Evolutionary conservation across 2,329 filamentous ascomycete species (phyloP).

Genomic region (Rosellinia necatrix): DNA sequence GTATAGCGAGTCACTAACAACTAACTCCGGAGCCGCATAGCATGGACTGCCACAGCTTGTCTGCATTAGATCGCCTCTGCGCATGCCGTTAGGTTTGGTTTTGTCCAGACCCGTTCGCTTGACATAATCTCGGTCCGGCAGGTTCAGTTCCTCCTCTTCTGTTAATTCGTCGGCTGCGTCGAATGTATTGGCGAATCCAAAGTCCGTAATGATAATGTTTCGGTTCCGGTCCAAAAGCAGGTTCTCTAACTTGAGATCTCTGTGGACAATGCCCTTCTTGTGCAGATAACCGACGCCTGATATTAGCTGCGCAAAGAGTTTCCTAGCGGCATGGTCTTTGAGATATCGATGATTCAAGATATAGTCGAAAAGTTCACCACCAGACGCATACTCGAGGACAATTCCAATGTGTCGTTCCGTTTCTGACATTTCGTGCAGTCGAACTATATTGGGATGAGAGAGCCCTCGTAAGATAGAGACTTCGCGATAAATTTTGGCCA

Average conservation of each 20-base stretch:
- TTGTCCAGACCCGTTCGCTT: constrained; percentile 85
- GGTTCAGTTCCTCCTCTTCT: constrained; percentile 86
- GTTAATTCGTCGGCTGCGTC: constrained; percentile 84
- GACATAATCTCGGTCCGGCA: constrained; percentile 86
- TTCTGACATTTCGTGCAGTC: constrained; percentile 97
- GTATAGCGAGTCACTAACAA: constrained; percentile 96
- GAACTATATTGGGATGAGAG: constrained; percentile 95
- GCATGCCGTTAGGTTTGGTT: constrained; percentile 71
- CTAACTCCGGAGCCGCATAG: constrained; percentile 94
- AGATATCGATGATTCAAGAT: constrained; percentile 96
- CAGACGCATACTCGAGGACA: constrained; percentile 96
- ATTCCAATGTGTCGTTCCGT: constrained; percentile 97
- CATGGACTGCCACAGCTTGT: constrained; percentile 98
- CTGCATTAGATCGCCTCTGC: constrained; percentile 96
- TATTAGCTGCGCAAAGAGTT: constrained; percentile 92
- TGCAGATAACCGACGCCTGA: constrained; percentile 97
- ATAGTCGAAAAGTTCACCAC: constrained; percentile 96
- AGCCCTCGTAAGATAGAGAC: constrained; percentile 87
- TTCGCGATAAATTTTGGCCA: constrained; percentile 97
- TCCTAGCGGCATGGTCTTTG: constrained; percentile 88
- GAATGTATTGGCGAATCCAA: constrained; percentile 98
- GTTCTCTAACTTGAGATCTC: constrained; percentile 96
- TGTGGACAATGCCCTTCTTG: constrained; percentile 97
- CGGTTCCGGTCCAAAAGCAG: constrained; percentile 91
- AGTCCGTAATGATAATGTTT: constrained; percentile 99